phyloP scores from a whole-genome alignment of 345 rosid species.

The Lepidium africanum region DNA sequence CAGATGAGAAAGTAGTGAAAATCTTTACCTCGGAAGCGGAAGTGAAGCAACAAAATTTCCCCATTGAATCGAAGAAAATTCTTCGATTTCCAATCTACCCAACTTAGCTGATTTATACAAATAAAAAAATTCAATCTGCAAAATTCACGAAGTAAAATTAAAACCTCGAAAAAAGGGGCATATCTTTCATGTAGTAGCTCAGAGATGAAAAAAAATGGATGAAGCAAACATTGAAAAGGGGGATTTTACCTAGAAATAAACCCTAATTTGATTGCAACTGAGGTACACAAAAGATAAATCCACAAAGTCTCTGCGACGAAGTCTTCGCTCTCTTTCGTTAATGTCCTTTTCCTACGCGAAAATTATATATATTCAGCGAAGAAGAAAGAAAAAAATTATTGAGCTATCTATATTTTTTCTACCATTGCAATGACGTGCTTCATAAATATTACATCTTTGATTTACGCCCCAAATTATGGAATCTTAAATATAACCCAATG shows the following conservation, averaged over 20 bases:
- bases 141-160: conserved; percentile 3
- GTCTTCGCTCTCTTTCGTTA: conserved; percentile 23
- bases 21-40: conserved; percentile 26
- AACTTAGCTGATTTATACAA: not conserved
- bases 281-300: conserved; percentile 5
- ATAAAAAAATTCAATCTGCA: conserved; percentile 14
- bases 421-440: conserved; percentile 9
- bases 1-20: not conserved
- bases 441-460: not conserved
- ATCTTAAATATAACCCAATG: not conserved
- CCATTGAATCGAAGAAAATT: conserved; percentile 21
- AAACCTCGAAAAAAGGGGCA: not conserved
- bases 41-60: conserved; percentile 29
- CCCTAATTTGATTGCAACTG: conserved; percentile 21
- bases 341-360: conserved; percentile 21
- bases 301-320: conserved; percentile 23
- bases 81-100: not conserved
- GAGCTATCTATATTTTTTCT: conserved; percentile 5
- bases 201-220: not conserved
- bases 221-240: not conserved
- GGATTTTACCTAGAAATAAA: conserved; percentile 14
- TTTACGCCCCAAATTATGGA: conserved; percentile 8
- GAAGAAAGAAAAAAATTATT: not conserved
- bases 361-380: not conserved
- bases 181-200: not conserved